Evolutionary conservation across 306 rosid species (phyloP).

Genomic region (Vigna mungo): DNA sequence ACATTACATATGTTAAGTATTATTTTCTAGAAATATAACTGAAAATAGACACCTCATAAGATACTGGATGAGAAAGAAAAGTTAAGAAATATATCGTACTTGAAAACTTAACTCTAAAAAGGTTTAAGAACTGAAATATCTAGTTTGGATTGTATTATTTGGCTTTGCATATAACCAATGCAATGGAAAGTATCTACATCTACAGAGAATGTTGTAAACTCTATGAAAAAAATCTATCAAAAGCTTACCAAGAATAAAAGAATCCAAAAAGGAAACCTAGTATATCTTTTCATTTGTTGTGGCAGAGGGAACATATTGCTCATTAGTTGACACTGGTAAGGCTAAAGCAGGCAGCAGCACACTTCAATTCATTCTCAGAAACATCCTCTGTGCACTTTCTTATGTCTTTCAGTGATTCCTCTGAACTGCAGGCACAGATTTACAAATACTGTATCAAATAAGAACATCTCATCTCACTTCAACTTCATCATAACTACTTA

Average conservation of each 20-base stretch:
- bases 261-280: slow-evolving; percentile 37
- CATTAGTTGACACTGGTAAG: slow-evolving; percentile 72
- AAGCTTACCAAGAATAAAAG: slow-evolving; percentile 36
- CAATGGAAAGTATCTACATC: slow-evolving; percentile 41
- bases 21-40: too few species aligned
- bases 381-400: slow-evolving; percentile 58
- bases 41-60: too few species aligned
- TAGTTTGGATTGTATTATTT: slow-evolving; percentile 42
- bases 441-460: slow-evolving; percentile 12
- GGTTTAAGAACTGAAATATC: slow-evolving; percentile 31
- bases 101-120: not conserved
- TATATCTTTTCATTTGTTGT: slow-evolving; percentile 32
- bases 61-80: too few species aligned
- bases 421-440: slow-evolving; percentile 60
- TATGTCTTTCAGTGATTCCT: slow-evolving; percentile 69
- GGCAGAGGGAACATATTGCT: slow-evolving; percentile 35
- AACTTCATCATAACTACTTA: slow-evolving; percentile 23
- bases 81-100: too few species aligned
- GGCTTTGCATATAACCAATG: slow-evolving; percentile 36
- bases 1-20: too few species aligned
- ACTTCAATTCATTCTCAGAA: slow-evolving; percentile 73
- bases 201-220: slow-evolving; percentile 35
- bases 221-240: not conserved
- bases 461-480: slow-evolving; percentile 30
- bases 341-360: slow-evolving; percentile 78